Evolutionary conservation across 2,329 filamentous ascomycete species (phyloP).

Genomic region (Aureobasidium mangrovei): DNA sequence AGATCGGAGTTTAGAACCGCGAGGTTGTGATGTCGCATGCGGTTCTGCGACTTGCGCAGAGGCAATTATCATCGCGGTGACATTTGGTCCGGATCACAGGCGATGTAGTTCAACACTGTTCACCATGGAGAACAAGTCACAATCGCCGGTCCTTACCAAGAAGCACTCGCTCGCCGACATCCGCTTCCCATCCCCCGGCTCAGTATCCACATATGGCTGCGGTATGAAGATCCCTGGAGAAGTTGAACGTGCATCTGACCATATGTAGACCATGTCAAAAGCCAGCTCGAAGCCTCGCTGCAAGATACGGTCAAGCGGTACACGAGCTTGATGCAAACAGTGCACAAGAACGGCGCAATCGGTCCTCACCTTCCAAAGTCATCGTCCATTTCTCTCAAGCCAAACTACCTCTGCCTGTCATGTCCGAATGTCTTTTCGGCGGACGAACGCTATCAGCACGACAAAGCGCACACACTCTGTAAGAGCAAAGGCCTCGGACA

Average conservation of each 20-base stretch:
- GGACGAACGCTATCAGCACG: slow-evolving; percentile 58
- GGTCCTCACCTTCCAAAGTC: slow-evolving; percentile 58
- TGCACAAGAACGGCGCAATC: slow-evolving; percentile 60
- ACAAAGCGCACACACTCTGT: slow-evolving; percentile 69
- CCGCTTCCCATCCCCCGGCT: slow-evolving; percentile 10
- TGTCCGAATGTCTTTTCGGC: slow-evolving; percentile 61
- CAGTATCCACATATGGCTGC: slow-evolving; percentile 29
- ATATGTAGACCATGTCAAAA: slow-evolving; percentile 59
- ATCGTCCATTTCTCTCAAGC: slow-evolving; percentile 19
- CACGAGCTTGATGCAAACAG: slow-evolving; percentile 59
- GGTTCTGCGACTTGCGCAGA: not conserved
- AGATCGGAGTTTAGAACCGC: not conserved
- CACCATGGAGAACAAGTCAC: slow-evolving; percentile 10
- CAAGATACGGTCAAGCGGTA: slow-evolving; percentile 64
- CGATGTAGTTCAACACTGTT: not conserved
- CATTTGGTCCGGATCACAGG: not conserved
- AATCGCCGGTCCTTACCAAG: slow-evolving; percentile 34
- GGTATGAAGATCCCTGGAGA: slow-evolving; percentile 31
- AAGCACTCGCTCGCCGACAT: slow-evolving; percentile 21
- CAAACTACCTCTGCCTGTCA: slow-evolving; percentile 58
- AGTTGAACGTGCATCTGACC: slow-evolving; percentile 55
- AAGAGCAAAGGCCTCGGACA: slow-evolving; percentile 21
- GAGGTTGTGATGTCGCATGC: not conserved
- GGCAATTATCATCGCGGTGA: not conserved
- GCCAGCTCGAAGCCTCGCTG: slow-evolving; percentile 57